Base-by-base conservation (phyloP, 2,329 filamentous ascomycete species). In the Aspergillus sclerotialis region DNA sequence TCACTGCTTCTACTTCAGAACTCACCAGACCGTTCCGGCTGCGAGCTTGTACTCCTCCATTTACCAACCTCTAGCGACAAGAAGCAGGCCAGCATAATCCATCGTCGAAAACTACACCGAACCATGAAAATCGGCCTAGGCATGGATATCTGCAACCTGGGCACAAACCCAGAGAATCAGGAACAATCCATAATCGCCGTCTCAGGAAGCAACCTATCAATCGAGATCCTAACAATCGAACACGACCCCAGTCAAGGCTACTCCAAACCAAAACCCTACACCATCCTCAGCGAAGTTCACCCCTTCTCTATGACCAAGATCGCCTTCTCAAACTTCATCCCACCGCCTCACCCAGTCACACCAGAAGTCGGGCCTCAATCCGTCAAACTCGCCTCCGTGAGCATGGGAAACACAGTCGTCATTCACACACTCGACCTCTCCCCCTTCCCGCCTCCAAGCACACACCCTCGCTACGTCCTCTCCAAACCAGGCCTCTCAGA, bases 131-230 rank as follows among this genome's bases (percentile, higher is more conserved):
- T 84, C 36, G 84, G 84, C 4, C 83, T 85, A 0, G 82, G 83
- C 7, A 70, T 96, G 32, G 84, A 92, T 32, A 78, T 90, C 32
- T 78, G 78, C 39, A 77, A 81, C 38, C 71, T 95, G 7, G 72
- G 75, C 7, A 65, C 75, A 5, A 59, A 70, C 4, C 63, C 72
- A 1, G 66, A 77, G 33, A 76, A 75, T 33, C 78, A 83, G 39
- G 76, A 80, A 30, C 87, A 95, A 61, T 83, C 87, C 44, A 75
- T 83, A 30, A 72, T 94, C 45, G 89, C 88, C 5, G 78, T 93
- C 10, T 84, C 84, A 3, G 82, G 82, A 7, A 82, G 84, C 48
- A 84, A 93, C 57, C 78, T 80, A 40, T 87, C 85, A 8, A 80
- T 94, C 44, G 77, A 76, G 4, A 65, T 94, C 17, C 83, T 81